Conservation (phyloP, 805 yeast species). For the Aciculoconidium aculeatum region DNA sequence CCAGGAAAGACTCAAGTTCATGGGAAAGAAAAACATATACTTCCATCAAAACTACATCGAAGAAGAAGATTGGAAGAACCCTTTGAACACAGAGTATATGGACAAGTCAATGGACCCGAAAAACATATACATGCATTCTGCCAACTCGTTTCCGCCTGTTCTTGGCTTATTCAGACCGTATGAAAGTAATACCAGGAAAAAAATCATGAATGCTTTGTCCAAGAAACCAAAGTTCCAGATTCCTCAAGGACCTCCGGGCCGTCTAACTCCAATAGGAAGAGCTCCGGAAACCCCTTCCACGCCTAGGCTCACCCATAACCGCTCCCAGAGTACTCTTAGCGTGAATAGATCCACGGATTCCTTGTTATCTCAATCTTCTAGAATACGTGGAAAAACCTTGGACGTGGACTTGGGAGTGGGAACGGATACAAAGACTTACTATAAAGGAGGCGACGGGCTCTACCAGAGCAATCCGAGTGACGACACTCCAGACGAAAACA, state of each 20-base stretch:
- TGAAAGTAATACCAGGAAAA: conserved; percentile 32
- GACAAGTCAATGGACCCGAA: conserved; percentile 15
- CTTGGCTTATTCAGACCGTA: conserved; percentile 34
- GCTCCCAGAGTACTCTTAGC: too few species aligned
- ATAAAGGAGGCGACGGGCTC: conserved; percentile 52
- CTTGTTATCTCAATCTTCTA: too few species aligned
- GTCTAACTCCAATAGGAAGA: conserved; percentile 2
- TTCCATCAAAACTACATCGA: conserved; percentile 30
- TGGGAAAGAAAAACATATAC: conserved; percentile 32
- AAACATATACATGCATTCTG: conserved; percentile 20
- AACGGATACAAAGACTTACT: conserved; percentile 25
- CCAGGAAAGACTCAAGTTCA: conserved; percentile 23
- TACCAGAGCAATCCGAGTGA: conserved; percentile 43
- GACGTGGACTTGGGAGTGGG: conserved; percentile 21
- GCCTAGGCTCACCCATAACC: too few species aligned
- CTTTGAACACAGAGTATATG: conserved; percentile 6
- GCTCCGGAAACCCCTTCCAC: conserved; percentile 2
- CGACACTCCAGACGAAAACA: conserved; percentile 55
- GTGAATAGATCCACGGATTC: too few species aligned
- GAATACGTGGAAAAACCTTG: conserved; percentile 9
- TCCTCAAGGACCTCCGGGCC: too few species aligned
- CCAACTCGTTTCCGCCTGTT: conserved; percentile 11
- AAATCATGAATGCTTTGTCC: conserved; percentile 29
- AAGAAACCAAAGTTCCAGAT: conserved; percentile 10
- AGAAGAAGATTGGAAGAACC: conserved; percentile 9